Base-by-base conservation (phyloP, 2,329 filamentous ascomycete genomes). In the Beauveria pseudobassiana region DNA sequence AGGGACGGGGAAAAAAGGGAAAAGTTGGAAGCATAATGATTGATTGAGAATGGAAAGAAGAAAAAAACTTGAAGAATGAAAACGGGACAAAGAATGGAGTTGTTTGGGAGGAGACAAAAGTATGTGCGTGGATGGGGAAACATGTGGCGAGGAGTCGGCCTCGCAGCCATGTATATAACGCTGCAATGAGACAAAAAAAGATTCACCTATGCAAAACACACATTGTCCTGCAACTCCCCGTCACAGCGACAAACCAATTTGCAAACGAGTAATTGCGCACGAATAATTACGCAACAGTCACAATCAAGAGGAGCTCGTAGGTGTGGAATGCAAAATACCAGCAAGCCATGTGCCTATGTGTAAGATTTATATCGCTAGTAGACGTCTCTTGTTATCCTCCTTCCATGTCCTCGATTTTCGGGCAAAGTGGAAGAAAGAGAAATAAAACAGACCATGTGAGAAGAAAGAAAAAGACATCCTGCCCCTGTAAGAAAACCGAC, bases 121-220 rank as follows among this genome's bases (percentile, higher is more conserved):
- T 59, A 59, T 16, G 34, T 38, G 34, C 49, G 60, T 59, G 51
- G 58, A 22, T 48, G 62, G 46, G 38, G 60, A 0, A 30, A 51
- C 30, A 22, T 52, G 61, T 45, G 26, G n/a, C 34, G 26, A 38
- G 48, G 22, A 7, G 48, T 53, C 42, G 26, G 43, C 59, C 51
- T 49, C 43, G 30, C 40, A 61, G 57, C 43, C 59, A 63, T 63
- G 54, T 65, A 60, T 24, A 63, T 63, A 62, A 64, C 61, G 61
- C 58, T 45, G 48, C 30, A 63, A 63, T 54, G 61, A 51, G 26
- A 38, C 5, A 14, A 38, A 38, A 66, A 20, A 51, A 53, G 62
- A 24, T 38, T 14, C 12, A 38, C 34, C 12, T 38, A 38, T 16
- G 12, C 12, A 38, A 38, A 14, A 38, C 34, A 4, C 34, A 14